Base-by-base conservation (phyloP, 1,284 basidiomycete genomes). In the Rhodotorula sp. region DNA sequence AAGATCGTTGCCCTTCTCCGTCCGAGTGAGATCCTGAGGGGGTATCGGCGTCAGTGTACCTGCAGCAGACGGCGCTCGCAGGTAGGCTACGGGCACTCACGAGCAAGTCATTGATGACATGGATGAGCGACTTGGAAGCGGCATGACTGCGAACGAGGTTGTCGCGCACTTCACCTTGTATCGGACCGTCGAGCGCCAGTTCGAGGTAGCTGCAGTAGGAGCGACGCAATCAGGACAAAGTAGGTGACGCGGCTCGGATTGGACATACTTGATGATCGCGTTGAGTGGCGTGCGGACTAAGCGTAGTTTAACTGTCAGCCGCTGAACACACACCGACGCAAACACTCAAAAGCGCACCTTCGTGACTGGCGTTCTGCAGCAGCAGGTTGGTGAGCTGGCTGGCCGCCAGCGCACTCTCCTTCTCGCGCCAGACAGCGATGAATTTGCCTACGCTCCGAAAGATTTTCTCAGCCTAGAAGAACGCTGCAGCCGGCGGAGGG, bases 301-400 rank as follows among this genome's bases (percentile, higher is more conserved):
- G 64, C 23, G 28, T 3, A 23, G 12, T 15, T 7, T 0, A 3
- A 8, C 3, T 0, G 18, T 2, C 19, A 16, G 31, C 45, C 50
- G 23, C 55, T 34, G 16, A 28, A 34, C 23, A 2, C 3, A 2
- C 28, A 12, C 26, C 12, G 34, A 7, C 28, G 38, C 31, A 31
- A 57, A 54, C 19, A 57, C 12, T 57, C 5, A 77, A 69, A 8
- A 70, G 73, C 79, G 73, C 79, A 86, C 91, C 90, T 84, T 93
- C 92, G 80, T 94, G 92, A 75, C 87, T 90, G 31, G 92, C 92
- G 80, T 95, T 94, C n/a, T 90, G 90, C 23, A 94, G 82, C 59
- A 95, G 78, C 5, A 94, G 83, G 66, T 89, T 89, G 23, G 91
- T 92, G 64, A 94, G 83, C 79, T 90, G 90, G 62, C 88, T 93